Percentiles rank a stretch among this genome's conserved stretches.
phyloP scores from a whole-genome alignment of 2,329 filamentous ascomycete species.

The Venturia effusa region DNA sequence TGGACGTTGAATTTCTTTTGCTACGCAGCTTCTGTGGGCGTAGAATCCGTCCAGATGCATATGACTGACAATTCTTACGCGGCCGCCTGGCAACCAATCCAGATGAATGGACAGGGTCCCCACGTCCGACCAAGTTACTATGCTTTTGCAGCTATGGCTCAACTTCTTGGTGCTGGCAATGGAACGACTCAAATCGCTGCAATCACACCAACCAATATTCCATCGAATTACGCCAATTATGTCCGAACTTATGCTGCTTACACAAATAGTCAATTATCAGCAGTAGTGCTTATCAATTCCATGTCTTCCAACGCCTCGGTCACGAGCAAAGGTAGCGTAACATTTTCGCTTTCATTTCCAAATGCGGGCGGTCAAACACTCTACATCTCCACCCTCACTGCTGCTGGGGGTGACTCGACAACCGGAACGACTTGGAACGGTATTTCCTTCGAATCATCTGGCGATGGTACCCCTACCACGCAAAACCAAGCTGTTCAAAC shows the following conservation, averaged over 20 bases:
- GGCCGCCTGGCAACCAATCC: slow-evolving; percentile 38
- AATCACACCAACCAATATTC: slow-evolving; percentile 21
- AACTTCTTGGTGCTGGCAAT: slow-evolving; percentile 37
- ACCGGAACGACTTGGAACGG: slow-evolving; percentile 37
- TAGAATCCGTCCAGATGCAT: slow-evolving; percentile 40
- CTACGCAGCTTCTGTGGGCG: slow-evolving; percentile 37
- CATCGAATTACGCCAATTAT: slow-evolving; percentile 28
- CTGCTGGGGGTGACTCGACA: slow-evolving; percentile 32
- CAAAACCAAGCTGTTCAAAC: slow-evolving; percentile 23
- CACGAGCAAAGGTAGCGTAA: slow-evolving; percentile 27
- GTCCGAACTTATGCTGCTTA: slow-evolving; percentile 37
- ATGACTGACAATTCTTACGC: slow-evolving; percentile 44
- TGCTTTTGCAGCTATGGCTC: slow-evolving; percentile 39
- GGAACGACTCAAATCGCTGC: slow-evolving; percentile 34
- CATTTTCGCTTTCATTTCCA: slow-evolving; percentile 32
- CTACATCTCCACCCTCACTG: slow-evolving; percentile 38
- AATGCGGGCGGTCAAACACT: slow-evolving; percentile 30
- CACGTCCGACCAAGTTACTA: slow-evolving; percentile 41
- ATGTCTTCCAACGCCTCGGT: slow-evolving; percentile 31
- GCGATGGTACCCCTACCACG: slow-evolving; percentile 29
- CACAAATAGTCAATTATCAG: slow-evolving; percentile 29
- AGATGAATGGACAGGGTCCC: slow-evolving; percentile 27
- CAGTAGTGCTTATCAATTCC: slow-evolving; percentile 37
- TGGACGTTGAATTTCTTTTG: slow-evolving; percentile 44
- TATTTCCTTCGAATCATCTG: slow-evolving; percentile 33